Percentiles rank a stretch among this genome's conserved stretches.
Evolutionary conservation across 208 protist genomes (phyloP).

Genomic region (Acanthamoeba polyphaga): DNA sequence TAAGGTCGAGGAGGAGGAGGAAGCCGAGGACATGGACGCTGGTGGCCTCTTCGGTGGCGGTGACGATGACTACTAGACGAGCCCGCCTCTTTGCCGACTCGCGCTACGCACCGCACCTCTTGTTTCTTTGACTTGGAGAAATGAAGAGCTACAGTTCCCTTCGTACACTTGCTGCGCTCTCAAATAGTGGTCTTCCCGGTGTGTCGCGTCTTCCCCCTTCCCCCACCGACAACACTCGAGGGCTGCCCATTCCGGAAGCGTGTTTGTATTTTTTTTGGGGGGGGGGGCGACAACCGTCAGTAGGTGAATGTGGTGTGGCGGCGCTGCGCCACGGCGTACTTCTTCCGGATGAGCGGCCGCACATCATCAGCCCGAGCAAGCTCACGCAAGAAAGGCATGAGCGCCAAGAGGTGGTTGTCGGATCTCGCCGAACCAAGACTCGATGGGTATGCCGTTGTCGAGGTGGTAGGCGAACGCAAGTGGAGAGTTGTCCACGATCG

Average conservation of each 20-base stretch:
- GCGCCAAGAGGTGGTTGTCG: neutral
- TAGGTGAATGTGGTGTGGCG: neutral
- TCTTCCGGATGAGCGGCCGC: conserved; percentile 42
- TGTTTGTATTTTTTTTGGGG: no score
- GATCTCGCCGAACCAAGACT: conserved; percentile 83
- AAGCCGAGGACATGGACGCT: conserved; percentile 52
- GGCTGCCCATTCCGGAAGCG: no score
- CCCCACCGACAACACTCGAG: no score
- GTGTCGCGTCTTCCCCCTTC: no score
- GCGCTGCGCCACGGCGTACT: neutral
- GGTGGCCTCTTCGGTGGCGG: conserved; percentile 66
- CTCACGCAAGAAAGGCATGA: conserved; percentile 23
- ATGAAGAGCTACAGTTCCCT: neutral
- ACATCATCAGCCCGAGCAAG: conserved; percentile 38
- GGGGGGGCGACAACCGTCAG: neutral
- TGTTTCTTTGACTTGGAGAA: neutral
- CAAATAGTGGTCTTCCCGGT: no score
- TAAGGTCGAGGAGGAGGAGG: conserved; percentile 28
- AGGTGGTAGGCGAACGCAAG: conserved; percentile 86
- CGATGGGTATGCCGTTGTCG: conserved; percentile 89
- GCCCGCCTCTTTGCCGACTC: neutral
- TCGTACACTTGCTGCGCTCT: neutral
- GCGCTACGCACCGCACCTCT: neutral
- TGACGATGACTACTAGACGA: conserved; percentile 10
- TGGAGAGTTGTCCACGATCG: conserved; percentile 91